These are phyloP conservation scores for Casuarina equisetifolia DNA, from an alignment of 306 rosid species.

Conservation along the genomic window DNA sequence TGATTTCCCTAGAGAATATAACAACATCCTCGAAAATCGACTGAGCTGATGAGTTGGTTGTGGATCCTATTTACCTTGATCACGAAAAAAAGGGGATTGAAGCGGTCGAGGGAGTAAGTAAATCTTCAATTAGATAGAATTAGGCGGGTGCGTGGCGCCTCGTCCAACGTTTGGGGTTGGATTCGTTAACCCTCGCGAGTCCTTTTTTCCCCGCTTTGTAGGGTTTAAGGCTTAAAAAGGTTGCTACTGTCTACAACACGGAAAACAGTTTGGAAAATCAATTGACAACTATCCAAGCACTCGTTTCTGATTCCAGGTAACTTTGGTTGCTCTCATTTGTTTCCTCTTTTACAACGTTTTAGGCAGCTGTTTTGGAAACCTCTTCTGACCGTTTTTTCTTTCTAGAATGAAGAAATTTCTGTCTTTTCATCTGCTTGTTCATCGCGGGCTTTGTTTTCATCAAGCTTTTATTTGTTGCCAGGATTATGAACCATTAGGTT, in stretches of 20 bases:
- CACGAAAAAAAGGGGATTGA: too few species aligned
- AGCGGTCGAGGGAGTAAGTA: too few species aligned
- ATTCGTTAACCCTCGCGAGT: too few species aligned
- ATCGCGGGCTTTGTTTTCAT: not conserved
- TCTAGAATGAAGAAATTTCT: not conserved
- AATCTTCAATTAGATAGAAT: too few species aligned
- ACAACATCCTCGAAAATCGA: too few species aligned
- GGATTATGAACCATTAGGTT: not conserved
- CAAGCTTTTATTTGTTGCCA: not conserved
- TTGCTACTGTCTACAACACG: not conserved
- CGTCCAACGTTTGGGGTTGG: not conserved
- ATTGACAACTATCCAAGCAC: not conserved
- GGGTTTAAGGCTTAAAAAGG: not conserved
- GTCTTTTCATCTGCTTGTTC: not conserved
- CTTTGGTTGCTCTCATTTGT: not conserved
- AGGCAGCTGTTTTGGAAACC: too few species aligned
- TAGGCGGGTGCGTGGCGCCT: not conserved
- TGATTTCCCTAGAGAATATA: too few species aligned
- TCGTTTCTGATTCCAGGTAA: not conserved
- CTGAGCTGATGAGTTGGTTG: too few species aligned
- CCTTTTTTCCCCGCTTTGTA: not conserved
- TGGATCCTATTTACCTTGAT: too few species aligned
- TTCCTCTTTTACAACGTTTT: too few species aligned
- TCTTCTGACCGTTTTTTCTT: too few species aligned
- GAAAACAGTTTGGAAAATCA: not conserved